These are phyloP conservation scores for Letharia lupina DNA, from an alignment of 495 filamentous ascomycete genomes.

Conservation along the genomic window DNA sequence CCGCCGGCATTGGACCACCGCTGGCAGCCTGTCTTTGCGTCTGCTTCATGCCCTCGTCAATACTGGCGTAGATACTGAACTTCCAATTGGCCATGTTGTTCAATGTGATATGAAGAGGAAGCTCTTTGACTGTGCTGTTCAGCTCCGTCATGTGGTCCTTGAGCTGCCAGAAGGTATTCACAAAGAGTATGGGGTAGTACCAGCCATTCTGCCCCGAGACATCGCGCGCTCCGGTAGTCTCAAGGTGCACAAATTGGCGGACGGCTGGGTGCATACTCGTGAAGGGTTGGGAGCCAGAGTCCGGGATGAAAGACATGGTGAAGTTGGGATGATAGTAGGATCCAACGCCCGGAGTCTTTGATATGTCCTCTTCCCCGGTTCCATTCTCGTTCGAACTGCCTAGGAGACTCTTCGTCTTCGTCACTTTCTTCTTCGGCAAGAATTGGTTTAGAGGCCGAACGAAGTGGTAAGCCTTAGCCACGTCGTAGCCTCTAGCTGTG, in stretches of 20 bases:
- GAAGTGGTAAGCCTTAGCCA: slow-evolving; percentile 70
- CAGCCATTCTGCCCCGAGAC: slow-evolving; percentile 78
- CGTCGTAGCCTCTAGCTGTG: slow-evolving; percentile 57
- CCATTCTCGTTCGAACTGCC: slow-evolving; percentile 46
- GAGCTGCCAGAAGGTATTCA: slow-evolving; percentile 97
- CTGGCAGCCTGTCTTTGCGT: slow-evolving; percentile 60
- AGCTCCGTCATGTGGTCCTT: slow-evolving; percentile 82
- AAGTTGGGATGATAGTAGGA: slow-evolving; percentile 96
- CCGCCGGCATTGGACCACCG: slow-evolving; percentile 55
- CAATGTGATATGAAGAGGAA: slow-evolving; percentile 79
- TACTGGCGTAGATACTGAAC: slow-evolving; percentile 70
- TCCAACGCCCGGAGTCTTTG: slow-evolving; percentile 56
- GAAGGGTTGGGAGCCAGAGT: slow-evolving; percentile 59
- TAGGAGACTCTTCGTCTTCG: slow-evolving; percentile 85
- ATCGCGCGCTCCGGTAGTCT: slow-evolving; percentile 66
- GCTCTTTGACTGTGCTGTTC: slow-evolving; percentile 77
- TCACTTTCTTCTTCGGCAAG: slow-evolving; percentile 80
- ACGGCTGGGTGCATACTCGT: slow-evolving; percentile 63
- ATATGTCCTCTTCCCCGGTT: slow-evolving; percentile 40
- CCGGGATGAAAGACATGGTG: slow-evolving; percentile 78
- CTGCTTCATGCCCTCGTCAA: slow-evolving; percentile 82
- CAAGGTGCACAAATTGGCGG: slow-evolving; percentile 68
- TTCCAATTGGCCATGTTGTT: slow-evolving; percentile 84
- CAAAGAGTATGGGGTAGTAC: slow-evolving; percentile 89
- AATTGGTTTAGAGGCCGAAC: slow-evolving; percentile 79